phyloP scores from a whole-genome alignment of 2,329 filamentous ascomycete species.

The Venturia effusa region DNA sequence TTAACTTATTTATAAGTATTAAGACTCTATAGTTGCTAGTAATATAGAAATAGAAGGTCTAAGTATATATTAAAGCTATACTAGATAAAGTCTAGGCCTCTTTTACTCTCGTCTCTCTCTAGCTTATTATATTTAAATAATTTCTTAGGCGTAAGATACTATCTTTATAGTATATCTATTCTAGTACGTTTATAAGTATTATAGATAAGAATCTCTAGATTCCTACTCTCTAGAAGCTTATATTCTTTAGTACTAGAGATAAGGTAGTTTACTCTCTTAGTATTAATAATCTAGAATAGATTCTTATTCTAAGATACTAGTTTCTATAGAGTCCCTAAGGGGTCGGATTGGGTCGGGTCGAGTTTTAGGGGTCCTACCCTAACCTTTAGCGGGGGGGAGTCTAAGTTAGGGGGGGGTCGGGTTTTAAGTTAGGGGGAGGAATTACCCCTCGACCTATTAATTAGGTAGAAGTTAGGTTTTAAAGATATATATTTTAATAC shows the following conservation, averaged over 20 bases:
- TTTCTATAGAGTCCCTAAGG: no score
- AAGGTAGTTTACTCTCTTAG: not conserved
- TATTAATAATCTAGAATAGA: not conserved
- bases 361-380: no score
- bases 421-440: no score
- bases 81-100: not conserved
- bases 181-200: not conserved
- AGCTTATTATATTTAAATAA: not conserved
- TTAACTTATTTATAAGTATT: not conserved
- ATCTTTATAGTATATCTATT: not conserved
- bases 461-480: no score
- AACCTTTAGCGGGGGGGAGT: no score
- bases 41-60: not conserved
- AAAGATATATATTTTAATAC: no score
- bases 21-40: not conserved
- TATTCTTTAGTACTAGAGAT: not conserved
- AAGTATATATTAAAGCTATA: not conserved
- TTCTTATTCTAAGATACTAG: not conserved
- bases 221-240: not conserved
- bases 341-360: no score
- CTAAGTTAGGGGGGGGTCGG: no score
- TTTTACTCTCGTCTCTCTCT: not conserved
- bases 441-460: no score
- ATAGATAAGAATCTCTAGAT: not conserved
- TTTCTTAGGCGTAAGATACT: not conserved